A percentile compares a stretch with the other conserved stretches of the same genome.
phyloP scores from a whole-genome alignment of 2,329 filamentous ascomycete genomes.

The Celoporthe dispersa region DNA sequence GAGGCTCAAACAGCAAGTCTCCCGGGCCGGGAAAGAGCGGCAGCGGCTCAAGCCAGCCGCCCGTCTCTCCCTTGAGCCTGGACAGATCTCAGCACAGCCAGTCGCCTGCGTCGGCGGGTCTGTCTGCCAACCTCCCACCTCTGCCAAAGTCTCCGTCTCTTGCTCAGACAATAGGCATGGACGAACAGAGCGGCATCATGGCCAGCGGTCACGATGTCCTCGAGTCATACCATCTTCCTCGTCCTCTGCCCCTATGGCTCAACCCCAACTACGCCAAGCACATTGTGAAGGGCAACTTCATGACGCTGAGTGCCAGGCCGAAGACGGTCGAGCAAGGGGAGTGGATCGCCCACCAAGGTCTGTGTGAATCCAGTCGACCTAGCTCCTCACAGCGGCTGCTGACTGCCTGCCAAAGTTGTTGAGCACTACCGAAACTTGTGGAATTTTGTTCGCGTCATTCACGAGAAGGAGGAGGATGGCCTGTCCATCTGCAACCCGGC shows the following conservation, averaged over 20 bases:
- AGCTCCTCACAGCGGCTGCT: conserved; percentile 5
- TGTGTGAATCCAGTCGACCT: conserved; percentile 30
- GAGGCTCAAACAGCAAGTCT: conserved; percentile 58
- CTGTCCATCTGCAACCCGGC: conserved; percentile 81
- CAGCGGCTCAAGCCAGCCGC: conserved; percentile 45
- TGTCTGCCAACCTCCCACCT: conserved; percentile 64
- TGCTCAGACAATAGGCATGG: conserved; percentile 70
- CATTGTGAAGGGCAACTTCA: conserved; percentile 96
- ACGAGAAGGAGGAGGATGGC: conserved; percentile 81
- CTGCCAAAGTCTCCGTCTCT: conserved; percentile 67
- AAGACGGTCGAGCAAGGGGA: conserved; percentile 93
- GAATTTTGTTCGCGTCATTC: conserved; percentile 86
- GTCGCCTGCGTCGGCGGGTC: conserved; percentile 48
- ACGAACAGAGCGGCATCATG: conserved; percentile 58
- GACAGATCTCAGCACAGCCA: conserved; percentile 54
- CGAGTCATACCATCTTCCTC: conserved; percentile 66
- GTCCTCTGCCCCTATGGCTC: conserved; percentile 73
- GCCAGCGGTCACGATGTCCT: conserved; percentile 59
- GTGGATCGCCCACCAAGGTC: conserved; percentile 95
- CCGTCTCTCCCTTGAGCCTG: conserved; percentile 26
- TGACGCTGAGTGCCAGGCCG: conserved; percentile 90
- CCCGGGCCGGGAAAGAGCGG: conserved; percentile 58
- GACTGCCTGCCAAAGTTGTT: conserved; percentile 63
- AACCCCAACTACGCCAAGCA: conserved; percentile 77
- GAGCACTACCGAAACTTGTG: conserved; percentile 90